Percentiles rank a stretch among this genome's conserved stretches.
Conservation (phyloP, 768 basidiomycete genomes). For the Tulasnella calospora region DNA sequence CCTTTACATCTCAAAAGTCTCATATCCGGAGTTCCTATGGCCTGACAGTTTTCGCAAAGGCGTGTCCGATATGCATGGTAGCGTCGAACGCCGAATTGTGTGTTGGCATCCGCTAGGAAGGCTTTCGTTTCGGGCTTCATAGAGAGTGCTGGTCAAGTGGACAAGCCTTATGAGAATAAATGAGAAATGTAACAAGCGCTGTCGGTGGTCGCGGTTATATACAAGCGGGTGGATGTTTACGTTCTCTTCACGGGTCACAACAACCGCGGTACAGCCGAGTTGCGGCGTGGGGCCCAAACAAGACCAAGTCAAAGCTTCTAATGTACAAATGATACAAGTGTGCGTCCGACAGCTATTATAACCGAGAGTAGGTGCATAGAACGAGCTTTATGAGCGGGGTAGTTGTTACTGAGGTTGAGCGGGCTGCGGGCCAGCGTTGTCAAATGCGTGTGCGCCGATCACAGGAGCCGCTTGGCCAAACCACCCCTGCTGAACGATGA, state of each 20-base stretch:
- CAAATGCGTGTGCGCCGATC: not conserved
- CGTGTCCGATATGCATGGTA: constrained; percentile 3
- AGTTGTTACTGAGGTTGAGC: not conserved
- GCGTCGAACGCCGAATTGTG: not conserved
- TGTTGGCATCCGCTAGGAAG: not conserved
- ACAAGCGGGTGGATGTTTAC: not conserved
- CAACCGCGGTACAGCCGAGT: too few relatives aligned
- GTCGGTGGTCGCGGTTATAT: not conserved
- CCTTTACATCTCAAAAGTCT: not conserved
- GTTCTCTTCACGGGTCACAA: not conserved
- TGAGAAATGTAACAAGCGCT: not conserved
- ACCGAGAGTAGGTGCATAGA: not conserved
- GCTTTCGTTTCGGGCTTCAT: not conserved
- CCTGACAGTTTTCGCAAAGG: constrained; percentile 8
- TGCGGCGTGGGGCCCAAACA: not conserved
- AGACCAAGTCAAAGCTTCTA: not conserved
- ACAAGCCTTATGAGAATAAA: not conserved
- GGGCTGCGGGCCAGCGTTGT: not conserved
- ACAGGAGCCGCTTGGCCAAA: not conserved
- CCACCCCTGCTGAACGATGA: not conserved
- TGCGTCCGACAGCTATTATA: not conserved
- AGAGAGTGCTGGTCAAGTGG: not conserved
- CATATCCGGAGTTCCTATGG: not conserved
- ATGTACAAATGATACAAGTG: not conserved
- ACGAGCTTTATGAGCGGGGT: not conserved